phyloP scores from a whole-genome alignment of 2,329 filamentous ascomycete genomes.

The Hypocrella siamensis region DNA sequence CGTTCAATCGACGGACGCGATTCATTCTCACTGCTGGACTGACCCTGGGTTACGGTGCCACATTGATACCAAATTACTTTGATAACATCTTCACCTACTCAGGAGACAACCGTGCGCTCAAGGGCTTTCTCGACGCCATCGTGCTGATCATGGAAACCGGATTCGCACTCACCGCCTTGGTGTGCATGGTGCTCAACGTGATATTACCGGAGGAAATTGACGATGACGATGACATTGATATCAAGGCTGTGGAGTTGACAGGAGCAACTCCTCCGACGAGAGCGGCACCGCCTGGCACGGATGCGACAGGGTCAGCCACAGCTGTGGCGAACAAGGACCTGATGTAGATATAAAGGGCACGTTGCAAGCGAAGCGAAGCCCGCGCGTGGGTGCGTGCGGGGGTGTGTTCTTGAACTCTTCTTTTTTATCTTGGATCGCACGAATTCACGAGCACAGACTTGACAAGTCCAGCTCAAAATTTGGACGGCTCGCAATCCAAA shows the following conservation, averaged over 20 bases:
- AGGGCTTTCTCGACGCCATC: slow-evolving; percentile 63
- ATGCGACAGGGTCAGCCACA: no score
- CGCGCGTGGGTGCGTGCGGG: no score
- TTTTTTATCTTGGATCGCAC: no score
- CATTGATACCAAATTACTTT: slow-evolving; percentile 53
- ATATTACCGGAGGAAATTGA: slow-evolving; percentile 61
- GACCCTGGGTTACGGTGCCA: slow-evolving; percentile 57
- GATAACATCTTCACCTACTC: slow-evolving; percentile 55
- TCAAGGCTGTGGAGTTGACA: slow-evolving; percentile 1
- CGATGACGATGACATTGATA: slow-evolving; percentile 18
- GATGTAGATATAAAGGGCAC: no score
- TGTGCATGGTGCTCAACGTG: slow-evolving; percentile 61
- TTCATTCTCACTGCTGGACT: slow-evolving; percentile 69
- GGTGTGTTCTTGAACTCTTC: no score
- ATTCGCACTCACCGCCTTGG: slow-evolving; percentile 57
- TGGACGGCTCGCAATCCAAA: no score
- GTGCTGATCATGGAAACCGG: slow-evolving; percentile 59
- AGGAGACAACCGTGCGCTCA: slow-evolving; percentile 49
- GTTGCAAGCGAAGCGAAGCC: no score
- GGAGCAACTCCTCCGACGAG: background rate
- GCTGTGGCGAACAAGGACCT: no score
- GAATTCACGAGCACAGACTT: no score
- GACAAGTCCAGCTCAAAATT: no score
- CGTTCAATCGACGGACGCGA: slow-evolving; percentile 64
- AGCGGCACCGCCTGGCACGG: no score